Evolutionary conservation across 2,329 filamentous ascomycete species (phyloP).

Genomic region (Calonectria honghensis): DNA sequence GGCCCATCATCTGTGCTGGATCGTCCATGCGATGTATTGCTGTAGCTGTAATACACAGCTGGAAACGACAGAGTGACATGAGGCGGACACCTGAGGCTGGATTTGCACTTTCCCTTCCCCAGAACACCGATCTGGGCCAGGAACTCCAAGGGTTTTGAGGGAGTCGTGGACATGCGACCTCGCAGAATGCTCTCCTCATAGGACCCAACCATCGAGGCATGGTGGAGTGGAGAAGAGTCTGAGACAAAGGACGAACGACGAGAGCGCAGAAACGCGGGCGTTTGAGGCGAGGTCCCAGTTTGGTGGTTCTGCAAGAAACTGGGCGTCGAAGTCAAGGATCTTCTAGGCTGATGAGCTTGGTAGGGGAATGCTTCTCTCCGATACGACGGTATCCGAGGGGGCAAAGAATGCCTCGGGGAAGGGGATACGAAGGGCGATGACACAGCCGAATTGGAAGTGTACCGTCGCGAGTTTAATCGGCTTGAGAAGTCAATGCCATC

Average conservation of each 20-base stretch:
- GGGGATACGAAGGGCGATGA: conserved; percentile 66
- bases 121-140: conserved; percentile 96
- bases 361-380: conserved; percentile 80
- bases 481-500: conserved; percentile 70
- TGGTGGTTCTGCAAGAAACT: conserved; percentile 54
- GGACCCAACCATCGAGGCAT: conserved; percentile 97
- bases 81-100: conserved; percentile 88
- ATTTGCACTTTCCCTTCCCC: conserved; percentile 90
- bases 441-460: conserved; percentile 82
- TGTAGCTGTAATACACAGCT: conserved; percentile 97
- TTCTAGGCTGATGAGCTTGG: conserved; percentile 86
- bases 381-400: conserved; percentile 58
- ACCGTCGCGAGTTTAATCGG: conserved; percentile 72
- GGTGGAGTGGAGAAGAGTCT: conserved; percentile 86
- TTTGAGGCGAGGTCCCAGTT: conserved; percentile 67
- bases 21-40: conserved; percentile 77
- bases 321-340: conserved; percentile 80
- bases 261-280: conserved; percentile 70
- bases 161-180: conserved; percentile 96
- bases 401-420: conserved; percentile 57
- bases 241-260: conserved; percentile 83
- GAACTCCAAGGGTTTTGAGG: conserved; percentile 94
- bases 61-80: conserved; percentile 95
- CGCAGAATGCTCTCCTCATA: conserved; percentile 98
- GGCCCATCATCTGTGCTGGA: conserved; percentile 87